phyloP scores from a whole-genome alignment of 2,329 filamentous ascomycete species.

The Elsinoe perseae region DNA sequence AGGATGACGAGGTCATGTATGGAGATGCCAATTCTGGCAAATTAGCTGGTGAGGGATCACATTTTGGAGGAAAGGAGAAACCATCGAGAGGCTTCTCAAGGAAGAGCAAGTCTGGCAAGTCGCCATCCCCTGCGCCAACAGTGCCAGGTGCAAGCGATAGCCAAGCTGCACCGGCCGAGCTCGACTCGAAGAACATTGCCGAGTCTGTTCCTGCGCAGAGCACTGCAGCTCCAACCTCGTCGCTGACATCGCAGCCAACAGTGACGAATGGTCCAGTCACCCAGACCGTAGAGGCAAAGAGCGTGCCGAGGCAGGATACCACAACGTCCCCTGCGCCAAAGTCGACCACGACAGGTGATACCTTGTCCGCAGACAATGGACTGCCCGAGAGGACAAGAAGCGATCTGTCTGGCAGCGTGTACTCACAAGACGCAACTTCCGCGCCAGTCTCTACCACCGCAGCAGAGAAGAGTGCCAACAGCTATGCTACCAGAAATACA shows the following conservation, averaged over 20 bases:
- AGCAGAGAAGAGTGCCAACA: background rate
- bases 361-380: constrained; percentile 11
- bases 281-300: background rate
- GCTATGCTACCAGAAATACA: background rate
- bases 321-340: constrained; percentile 1
- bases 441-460: background rate
- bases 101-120: constrained; percentile 20
- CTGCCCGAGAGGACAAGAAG: background rate
- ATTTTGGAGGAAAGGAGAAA: constrained; percentile 19
- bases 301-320: background rate
- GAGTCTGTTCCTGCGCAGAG: background rate
- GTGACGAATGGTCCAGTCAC: background rate
- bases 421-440: constrained; percentile 4
- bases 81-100: constrained; percentile 13
- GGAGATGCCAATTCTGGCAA: constrained; percentile 21
- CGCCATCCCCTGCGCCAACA: constrained; percentile 18
- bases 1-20: constrained; percentile 33
- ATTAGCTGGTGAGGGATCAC: constrained; percentile 24
- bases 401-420: constrained; percentile 9
- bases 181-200: background rate
- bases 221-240: background rate
- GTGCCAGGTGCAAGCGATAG: background rate
- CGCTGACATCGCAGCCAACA: background rate
- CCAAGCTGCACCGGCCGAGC: background rate
- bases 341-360: constrained; percentile 18